phyloP scores from a whole-genome alignment of 306 rosid species.

The Vigna hirtella region DNA sequence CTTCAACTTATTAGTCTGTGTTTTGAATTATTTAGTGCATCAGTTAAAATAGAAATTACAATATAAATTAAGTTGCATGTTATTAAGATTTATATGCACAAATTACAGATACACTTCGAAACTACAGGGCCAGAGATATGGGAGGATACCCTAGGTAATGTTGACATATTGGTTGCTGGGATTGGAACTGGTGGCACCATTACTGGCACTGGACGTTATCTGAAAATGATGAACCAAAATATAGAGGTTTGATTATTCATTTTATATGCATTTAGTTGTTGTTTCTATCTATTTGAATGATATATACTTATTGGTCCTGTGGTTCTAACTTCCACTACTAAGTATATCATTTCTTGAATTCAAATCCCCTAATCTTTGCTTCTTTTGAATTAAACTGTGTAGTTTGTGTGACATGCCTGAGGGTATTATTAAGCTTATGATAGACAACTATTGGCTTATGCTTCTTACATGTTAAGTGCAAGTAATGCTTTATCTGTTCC shows the following conservation, averaged over 20 bases:
- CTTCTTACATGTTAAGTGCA: slow-evolving; percentile 29
- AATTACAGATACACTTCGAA: slow-evolving; percentile 94
- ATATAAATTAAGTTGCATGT: slow-evolving; percentile 34
- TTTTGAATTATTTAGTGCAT: slow-evolving; percentile 33
- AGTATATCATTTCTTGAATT: slow-evolving; percentile 25
- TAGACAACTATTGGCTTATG: slow-evolving; percentile 26
- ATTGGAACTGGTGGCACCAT: slow-evolving; percentile 97
- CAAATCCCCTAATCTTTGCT: background rate
- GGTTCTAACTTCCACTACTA: slow-evolving; percentile 28
- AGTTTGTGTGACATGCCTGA: background rate
- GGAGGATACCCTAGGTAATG: slow-evolving; percentile 94
- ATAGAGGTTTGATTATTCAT: slow-evolving; percentile 62
- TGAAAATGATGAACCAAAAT: slow-evolving; percentile 72
- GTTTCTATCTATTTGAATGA: slow-evolving; percentile 35
- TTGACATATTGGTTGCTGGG: slow-evolving; percentile 86
- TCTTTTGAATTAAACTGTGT: slow-evolving; percentile 13
- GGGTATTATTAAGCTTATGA: slow-evolving; percentile 10
- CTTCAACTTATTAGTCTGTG: slow-evolving; percentile 30
- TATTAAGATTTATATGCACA: slow-evolving; percentile 48
- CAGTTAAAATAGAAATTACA: slow-evolving; percentile 13
- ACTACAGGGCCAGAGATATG: slow-evolving; percentile 99
- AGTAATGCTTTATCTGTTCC: slow-evolving; percentile 35
- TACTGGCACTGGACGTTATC: slow-evolving; percentile 89
- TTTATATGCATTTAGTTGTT: slow-evolving; percentile 35
- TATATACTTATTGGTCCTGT: slow-evolving; percentile 30